Base-by-base conservation (phyloP, 1,284 basidiomycete genomes). In the Phlebopus sp. region DNA sequence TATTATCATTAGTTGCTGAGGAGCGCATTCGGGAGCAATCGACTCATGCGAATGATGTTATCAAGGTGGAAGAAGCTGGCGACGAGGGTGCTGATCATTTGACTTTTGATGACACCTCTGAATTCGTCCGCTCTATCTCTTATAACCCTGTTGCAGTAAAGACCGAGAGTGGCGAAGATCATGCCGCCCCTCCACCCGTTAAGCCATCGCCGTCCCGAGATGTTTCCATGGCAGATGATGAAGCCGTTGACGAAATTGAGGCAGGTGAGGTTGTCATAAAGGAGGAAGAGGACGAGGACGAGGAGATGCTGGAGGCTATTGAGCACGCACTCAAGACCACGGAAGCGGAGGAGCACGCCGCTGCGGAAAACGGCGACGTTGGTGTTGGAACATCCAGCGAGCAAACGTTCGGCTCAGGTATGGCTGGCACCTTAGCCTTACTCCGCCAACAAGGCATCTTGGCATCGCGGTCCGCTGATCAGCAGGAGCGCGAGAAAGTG, bases 61-160 rank as follows among this genome's bases (percentile, higher is more conserved):
- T 81, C 47, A 82, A 84, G 44, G 69, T 78, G 7, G 86, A 85
- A 51, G 83, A 82, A 2, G 82, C 81, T 43, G 81, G 80, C 1
- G 79, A 76, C 17, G 79, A 79, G 21, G 73, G 72, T 41, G 78
- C 74, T 18, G 68, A 73, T 17, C 80, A 84, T 17, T 75, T 99
- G 29, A 90, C 89, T 0, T 95, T 99, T 52, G 96, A 99, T 64
- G 94, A 97, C 59, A 99, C 97, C 0, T 92, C 92, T 14, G 95
- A 98, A 66, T 99, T 99, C 59, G 91, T 99, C 19, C 84, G 94
- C 13, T 86, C 90, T 34, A 92, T 99, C 55, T 83, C 84, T 0
- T 79, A 79, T 55, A 80, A 81, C 53, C 80, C 80, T 1, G 64
- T 76, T 1, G 61, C 64, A 11, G 70, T 78, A 50, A 86, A 84